These are phyloP conservation scores for Fusarium floridanum DNA, from an alignment of 2,329 filamentous ascomycete genomes.

Conservation along the genomic window DNA sequence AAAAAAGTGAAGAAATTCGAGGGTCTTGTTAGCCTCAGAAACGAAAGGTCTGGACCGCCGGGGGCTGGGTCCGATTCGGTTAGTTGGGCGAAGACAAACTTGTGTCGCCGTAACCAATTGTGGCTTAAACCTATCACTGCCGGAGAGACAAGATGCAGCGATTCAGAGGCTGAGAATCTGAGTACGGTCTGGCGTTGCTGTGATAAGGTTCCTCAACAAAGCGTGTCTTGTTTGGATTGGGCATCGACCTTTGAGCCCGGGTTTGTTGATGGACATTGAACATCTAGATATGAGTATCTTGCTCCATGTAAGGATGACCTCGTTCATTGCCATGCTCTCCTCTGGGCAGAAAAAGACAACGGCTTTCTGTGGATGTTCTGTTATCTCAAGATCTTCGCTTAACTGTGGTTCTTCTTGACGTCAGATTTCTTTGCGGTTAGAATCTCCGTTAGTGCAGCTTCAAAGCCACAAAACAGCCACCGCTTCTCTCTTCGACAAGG, in stretches of 20 bases:
- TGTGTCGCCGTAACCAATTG: conserved; percentile 39
- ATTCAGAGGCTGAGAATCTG: background rate
- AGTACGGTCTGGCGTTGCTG: background rate
- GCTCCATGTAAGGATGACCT: background rate
- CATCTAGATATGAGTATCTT: background rate
- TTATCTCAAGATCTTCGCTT: background rate
- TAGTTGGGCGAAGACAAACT: conserved; percentile 37
- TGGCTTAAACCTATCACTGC: conserved; percentile 30
- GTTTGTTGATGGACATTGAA: background rate
- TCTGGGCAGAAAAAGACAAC: background rate
- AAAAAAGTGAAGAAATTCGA: conserved; percentile 18
- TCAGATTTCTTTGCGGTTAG: conserved; percentile 5
- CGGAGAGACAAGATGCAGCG: conserved; percentile 2
- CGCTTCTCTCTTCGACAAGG: background rate
- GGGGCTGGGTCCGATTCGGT: conserved; percentile 29
- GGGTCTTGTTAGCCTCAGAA: conserved; percentile 13
- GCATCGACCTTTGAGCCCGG: background rate
- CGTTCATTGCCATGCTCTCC: background rate
- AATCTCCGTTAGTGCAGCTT: conserved; percentile 11
- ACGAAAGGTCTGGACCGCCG: conserved; percentile 29
- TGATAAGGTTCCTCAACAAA: background rate
- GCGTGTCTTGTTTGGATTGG: background rate
- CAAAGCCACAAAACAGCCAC: background rate
- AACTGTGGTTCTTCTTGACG: background rate
- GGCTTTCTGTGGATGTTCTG: background rate